These are phyloP conservation scores for Castanea crenata DNA, from an alignment of 306 rosid genomes.

Conservation along the genomic window DNA sequence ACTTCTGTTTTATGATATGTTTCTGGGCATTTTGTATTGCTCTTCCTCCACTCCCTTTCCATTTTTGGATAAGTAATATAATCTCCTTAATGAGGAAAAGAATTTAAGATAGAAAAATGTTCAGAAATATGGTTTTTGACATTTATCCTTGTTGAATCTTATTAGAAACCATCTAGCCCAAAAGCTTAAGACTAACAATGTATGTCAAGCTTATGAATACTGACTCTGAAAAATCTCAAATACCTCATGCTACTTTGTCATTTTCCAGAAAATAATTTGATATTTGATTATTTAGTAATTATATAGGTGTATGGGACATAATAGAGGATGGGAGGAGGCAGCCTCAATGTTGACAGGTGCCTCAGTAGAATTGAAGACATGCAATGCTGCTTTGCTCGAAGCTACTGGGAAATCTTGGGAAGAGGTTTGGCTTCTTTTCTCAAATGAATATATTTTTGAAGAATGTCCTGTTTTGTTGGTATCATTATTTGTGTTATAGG, in stretches of 20 bases:
- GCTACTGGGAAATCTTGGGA: constrained; percentile 89
- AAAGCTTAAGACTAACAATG: background rate
- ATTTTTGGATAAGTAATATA: background rate
- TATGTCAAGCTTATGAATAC: background rate
- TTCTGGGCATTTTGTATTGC: background rate
- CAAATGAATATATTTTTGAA: background rate
- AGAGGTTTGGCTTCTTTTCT: constrained; percentile 58
- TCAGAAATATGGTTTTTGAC: background rate
- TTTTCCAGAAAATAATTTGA: constrained; percentile 7
- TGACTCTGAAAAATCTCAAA: background rate
- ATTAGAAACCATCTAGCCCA: background rate
- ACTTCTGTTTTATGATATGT: background rate
- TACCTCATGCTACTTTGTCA: background rate
- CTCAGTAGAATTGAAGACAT: constrained; percentile 77
- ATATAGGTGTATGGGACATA: constrained; percentile 98
- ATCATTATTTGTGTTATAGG: background rate
- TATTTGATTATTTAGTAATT: constrained; percentile 26
- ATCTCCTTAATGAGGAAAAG: background rate
- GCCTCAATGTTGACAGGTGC: constrained; percentile 91
- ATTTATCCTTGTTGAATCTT: background rate
- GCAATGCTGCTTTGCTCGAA: constrained; percentile 93
- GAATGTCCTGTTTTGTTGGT: background rate
- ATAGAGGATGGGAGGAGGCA: constrained; percentile 98
- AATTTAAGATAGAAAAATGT: background rate
- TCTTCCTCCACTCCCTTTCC: background rate